Conservation (phyloP, 345 rosid genomes). For the Erucastrum elatum region DNA sequence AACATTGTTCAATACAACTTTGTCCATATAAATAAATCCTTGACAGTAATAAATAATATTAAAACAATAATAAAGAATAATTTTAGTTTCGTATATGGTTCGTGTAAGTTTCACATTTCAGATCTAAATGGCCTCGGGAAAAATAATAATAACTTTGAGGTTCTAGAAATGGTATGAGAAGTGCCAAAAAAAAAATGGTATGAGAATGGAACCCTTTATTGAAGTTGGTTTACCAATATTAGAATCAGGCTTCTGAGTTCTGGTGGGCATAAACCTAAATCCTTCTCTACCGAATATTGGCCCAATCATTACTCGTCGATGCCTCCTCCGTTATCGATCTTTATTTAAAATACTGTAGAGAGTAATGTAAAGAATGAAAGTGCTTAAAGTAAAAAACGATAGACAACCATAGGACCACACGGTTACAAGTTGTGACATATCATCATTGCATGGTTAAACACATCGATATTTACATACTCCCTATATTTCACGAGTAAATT, state of each 20-base stretch:
- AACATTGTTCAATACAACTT: constrained; percentile 13
- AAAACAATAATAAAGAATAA: not conserved
- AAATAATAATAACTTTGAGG: not conserved
- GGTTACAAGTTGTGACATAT: constrained; percentile 11
- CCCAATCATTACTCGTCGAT: not conserved
- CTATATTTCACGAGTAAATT: too few species aligned
- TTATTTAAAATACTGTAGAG: not conserved
- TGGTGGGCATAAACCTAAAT: not conserved
- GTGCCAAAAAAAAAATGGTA: not conserved
- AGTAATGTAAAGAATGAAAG: constrained; percentile 10
- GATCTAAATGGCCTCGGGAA: constrained; percentile 5
- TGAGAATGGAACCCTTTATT: not conserved
- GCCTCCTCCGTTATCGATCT: not conserved
- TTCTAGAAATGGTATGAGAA: not conserved
- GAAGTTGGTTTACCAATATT: not conserved
- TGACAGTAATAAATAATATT: not conserved
- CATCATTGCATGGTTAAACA: constrained; percentile 15
- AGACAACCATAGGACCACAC: constrained; percentile 26
- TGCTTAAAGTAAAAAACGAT: not conserved
- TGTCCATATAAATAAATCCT: not conserved
- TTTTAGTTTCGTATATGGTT: not conserved
- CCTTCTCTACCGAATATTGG: not conserved
- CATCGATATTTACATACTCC: not conserved
- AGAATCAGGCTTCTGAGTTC: not conserved
- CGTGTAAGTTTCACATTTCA: not conserved